phyloP scores from a whole-genome alignment of 495 filamentous ascomycete genomes.

The Clavariopsis aquatica region DNA sequence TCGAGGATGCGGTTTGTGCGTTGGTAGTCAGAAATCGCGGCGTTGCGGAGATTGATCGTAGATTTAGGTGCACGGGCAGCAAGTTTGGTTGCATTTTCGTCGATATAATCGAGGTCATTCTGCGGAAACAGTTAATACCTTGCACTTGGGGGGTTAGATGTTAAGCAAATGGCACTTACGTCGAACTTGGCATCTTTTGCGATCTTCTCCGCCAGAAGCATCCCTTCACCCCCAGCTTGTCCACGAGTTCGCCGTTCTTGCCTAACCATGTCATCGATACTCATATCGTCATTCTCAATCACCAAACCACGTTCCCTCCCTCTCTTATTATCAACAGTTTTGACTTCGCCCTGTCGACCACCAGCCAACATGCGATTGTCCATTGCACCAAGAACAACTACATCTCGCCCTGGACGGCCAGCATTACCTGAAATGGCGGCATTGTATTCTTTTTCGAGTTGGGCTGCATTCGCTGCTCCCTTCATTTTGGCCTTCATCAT shows the following conservation, averaged over 20 bases:
- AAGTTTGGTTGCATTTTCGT: conserved; percentile 90
- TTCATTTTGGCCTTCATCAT: conserved; percentile 91
- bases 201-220: conserved; percentile 83
- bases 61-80: conserved; percentile 87
- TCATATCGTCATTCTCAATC: conserved; percentile 93
- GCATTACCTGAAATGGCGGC: conserved; percentile 61
- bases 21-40: conserved; percentile 83
- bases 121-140: conserved; percentile 46
- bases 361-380: conserved; percentile 85
- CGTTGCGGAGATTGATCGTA: conserved; percentile 84
- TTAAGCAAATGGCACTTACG: conserved; percentile 46
- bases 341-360: conserved; percentile 70
- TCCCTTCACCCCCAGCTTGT: conserved; percentile 77
- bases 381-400: conserved; percentile 82
- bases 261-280: conserved; percentile 89
- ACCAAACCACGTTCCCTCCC: conserved; percentile 78
- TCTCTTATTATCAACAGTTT: conserved; percentile 70
- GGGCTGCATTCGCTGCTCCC: conserved; percentile 66
- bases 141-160: neutral
- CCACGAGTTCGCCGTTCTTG: conserved; percentile 84
- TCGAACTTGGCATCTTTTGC: conserved; percentile 89
- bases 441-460: conserved; percentile 85
- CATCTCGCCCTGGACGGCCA: conserved; percentile 61
- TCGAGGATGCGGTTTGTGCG: conserved; percentile 88
- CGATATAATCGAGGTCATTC: conserved; percentile 94